phyloP scores from a whole-genome alignment of 371 early-diverging fungal species.

The Polyrhizophydium stewartii region DNA sequence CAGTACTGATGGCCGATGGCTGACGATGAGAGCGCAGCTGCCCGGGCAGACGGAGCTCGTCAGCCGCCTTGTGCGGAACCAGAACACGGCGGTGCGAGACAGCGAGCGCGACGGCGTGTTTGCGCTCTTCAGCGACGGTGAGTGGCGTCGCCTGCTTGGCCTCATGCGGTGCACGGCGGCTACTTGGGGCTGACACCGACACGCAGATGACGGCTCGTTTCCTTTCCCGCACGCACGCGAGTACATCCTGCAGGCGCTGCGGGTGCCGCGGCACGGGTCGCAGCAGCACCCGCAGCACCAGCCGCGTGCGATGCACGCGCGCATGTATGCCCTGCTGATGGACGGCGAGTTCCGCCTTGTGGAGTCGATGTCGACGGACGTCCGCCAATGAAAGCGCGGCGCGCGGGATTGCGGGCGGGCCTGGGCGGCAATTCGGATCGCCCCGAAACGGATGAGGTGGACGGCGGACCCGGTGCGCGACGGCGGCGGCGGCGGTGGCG shows the following conservation, averaged over 20 bases:
- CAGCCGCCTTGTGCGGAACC: conserved; percentile 45
- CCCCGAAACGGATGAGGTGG: too few species aligned
- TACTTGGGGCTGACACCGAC: too few species aligned
- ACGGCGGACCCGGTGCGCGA: too few species aligned
- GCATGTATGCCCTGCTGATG: conserved; percentile 26
- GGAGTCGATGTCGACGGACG: not conserved
- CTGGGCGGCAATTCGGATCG: too few species aligned
- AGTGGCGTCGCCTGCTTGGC: not conserved
- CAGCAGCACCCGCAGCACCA: not conserved
- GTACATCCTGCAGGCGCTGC: conserved; percentile 12
- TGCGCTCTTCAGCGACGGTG: conserved; percentile 52
- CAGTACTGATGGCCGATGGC: conserved; percentile 57
- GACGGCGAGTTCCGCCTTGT: conserved; percentile 31
- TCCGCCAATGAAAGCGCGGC: not conserved
- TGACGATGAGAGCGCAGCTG: conserved; percentile 58
- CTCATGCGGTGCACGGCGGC: not conserved
- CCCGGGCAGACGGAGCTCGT: conserved; percentile 67
- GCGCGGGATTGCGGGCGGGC: not conserved
- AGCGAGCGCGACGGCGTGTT: conserved; percentile 60
- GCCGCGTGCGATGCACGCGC: conserved; percentile 7
- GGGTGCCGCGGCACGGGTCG: not conserved
- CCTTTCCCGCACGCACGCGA: conserved; percentile 17
- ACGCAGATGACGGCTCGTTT: not conserved
- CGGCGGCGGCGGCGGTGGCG: too few species aligned
- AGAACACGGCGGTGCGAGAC: conserved; percentile 48